Conservation (phyloP, 78 protist genomes). For the Guillardia theta region DNA sequence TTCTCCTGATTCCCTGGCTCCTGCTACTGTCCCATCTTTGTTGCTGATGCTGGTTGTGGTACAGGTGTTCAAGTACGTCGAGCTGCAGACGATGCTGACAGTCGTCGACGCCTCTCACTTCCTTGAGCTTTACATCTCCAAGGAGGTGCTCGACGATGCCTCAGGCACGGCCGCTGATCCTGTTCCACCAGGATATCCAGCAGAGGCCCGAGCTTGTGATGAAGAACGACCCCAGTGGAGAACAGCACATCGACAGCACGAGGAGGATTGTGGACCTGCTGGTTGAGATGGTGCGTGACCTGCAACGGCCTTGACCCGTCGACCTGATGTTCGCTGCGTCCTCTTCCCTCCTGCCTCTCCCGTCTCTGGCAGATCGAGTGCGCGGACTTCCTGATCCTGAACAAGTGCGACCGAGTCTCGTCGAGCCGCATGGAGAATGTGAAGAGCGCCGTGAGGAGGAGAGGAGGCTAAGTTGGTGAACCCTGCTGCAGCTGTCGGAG, state of each 20-base stretch:
- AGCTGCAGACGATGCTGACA: not conserved
- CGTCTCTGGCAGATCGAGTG: no score
- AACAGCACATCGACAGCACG: not conserved
- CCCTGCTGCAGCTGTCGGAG: not conserved
- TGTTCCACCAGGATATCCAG: not conserved
- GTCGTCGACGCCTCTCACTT: not conserved
- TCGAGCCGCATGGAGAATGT: not conserved
- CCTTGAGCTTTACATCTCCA: not conserved
- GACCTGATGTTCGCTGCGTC: no score
- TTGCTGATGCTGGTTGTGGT: no score
- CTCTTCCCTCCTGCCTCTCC: no score
- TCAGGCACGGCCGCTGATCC: not conserved
- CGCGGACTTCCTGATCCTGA: not conserved
- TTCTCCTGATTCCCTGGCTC: no score
- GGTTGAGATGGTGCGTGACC: constrained; percentile 16
- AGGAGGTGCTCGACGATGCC: not conserved
- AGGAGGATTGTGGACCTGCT: not conserved
- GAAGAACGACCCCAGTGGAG: not conserved
- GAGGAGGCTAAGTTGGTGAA: no score
- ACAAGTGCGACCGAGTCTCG: not conserved
- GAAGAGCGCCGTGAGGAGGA: no score
- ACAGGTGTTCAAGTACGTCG: not conserved
- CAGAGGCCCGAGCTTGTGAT: not conserved
- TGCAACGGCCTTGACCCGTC: no score
- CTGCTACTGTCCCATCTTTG: no score